A percentile compares a stretch with the other conserved stretches of the same genome.
phyloP scores from a whole-genome alignment of 805 yeast species.

The Ogataea nitratoaversa region DNA sequence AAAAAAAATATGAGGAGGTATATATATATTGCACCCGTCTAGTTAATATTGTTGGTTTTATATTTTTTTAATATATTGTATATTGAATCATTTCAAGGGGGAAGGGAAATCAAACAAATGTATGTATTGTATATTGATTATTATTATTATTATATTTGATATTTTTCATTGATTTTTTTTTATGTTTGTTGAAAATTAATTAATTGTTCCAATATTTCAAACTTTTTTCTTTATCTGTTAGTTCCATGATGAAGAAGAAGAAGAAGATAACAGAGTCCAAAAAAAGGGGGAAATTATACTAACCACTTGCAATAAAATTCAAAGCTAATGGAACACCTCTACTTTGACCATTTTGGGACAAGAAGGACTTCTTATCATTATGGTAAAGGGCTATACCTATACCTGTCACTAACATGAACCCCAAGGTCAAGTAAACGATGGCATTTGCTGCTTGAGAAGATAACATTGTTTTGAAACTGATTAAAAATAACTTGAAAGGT shows the following conservation, averaged over 20 bases:
- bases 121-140: background rate
- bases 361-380: slow-evolving; percentile 50
- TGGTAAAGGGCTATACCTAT: slow-evolving; percentile 56
- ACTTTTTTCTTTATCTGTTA: slow-evolving; percentile 3
- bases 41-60: slow-evolving; percentile 32
- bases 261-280: background rate
- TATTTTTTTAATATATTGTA: too few species aligned
- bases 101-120: too few species aligned
- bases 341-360: slow-evolving; percentile 79
- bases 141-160: too few species aligned
- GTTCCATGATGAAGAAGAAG: background rate
- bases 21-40: slow-evolving; percentile 41
- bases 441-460: slow-evolving; percentile 55
- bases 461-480: too few species aligned
- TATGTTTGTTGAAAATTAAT: slow-evolving; percentile 2
- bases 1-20: background rate
- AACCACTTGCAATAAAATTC: slow-evolving; percentile 88
- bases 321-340: slow-evolving; percentile 76
- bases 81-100: too few species aligned
- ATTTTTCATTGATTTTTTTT: background rate
- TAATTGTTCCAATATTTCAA: slow-evolving; percentile 4
- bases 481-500: background rate
- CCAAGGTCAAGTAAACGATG: slow-evolving; percentile 58
- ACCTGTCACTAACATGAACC: slow-evolving; percentile 50
- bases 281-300: slow-evolving; percentile 32